Conservation (phyloP, 805 yeast genomes). For the Candida jianshihensis region DNA sequence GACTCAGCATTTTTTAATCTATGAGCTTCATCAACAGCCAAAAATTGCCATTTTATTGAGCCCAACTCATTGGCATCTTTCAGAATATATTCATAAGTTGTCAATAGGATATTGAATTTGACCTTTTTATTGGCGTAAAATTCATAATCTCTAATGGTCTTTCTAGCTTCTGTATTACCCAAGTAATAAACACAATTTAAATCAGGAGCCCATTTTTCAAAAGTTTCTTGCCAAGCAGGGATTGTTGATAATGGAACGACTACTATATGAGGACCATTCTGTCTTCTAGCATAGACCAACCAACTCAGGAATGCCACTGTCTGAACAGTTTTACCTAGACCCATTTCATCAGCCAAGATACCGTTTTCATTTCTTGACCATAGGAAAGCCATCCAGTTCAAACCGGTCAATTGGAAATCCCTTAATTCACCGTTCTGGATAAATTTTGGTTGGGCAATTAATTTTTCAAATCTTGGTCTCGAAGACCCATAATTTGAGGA, state of each 20-base stretch:
- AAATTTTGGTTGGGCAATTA: constrained; percentile 79
- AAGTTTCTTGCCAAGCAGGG: constrained; percentile 99
- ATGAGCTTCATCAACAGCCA: constrained; percentile 99
- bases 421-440: constrained; percentile 87
- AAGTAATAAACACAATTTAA: constrained; percentile 85
- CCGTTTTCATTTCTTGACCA: constrained; percentile 99
- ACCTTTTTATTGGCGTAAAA: constrained; percentile 70
- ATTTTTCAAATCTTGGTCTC: constrained; percentile 86
- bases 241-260: constrained; percentile 95
- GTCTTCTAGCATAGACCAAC: constrained; percentile 92
- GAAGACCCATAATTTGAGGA: constrained; percentile 67
- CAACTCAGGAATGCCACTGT: constrained; percentile 92
- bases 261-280: constrained; percentile 93
- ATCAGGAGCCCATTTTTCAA: constrained; percentile 97
- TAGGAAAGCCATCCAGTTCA: constrained; percentile 98
- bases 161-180: constrained; percentile 86
- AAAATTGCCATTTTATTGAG: constrained; percentile 83
- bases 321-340: constrained; percentile 95
- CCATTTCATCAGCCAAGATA: constrained; percentile 98
- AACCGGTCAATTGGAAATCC: constrained; percentile 96
- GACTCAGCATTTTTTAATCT: constrained; percentile 91
- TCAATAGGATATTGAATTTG: constrained; percentile 84
- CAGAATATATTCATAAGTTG: constrained; percentile 93
- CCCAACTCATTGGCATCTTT: constrained; percentile 84
- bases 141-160: constrained; percentile 77